Evolutionary conservation across 176 grass and related monocot genomes (phyloP), one percentile per base, ranked within the genome.

Genomic region (Rhynchospora breviuscula): DNA sequence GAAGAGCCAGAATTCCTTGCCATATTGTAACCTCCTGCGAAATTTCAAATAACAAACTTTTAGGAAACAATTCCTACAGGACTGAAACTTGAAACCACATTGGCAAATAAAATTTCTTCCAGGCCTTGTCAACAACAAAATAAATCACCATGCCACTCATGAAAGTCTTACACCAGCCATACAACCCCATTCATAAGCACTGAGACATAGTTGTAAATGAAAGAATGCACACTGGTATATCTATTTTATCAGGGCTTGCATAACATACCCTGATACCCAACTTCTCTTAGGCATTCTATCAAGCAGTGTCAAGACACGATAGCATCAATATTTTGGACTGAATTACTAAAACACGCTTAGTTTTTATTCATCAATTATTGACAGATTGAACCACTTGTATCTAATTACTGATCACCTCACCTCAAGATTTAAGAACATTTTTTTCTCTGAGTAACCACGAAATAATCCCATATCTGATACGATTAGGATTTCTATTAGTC

Each of bases 1-100:
- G 85, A 73, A 88, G 94, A 93, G 46, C 87, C 78, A 25, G 91
- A 91, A 87, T 53, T 93, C 83, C 87, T 91, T 74, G 78, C 89
- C 91, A 97, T 93, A 64, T 33, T 67, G 60, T 47, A 82, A 81
- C 86, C 48, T 85, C 90, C 87, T 91, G 87, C 40, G 87, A 69
- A 90, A 70, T 79, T 80, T 83, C 79, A 60, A 83, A 88, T 63
- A 56, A 35, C 76, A 60, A 81, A 66, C 11, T 18, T 8, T 82
- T 62, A 81, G 2, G 13, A 58, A 54, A 25, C 22, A 33, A 35
- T 33, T 58, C 58, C 17, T 13, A 40, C 35, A 71, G 43, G 7
- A 71, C 17, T 59, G 47, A 33, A 49, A 79, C 17, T 59, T 79
- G 48, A 29, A 29, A 56, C 25, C 21, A 15, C 57, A 58, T 56